Conservation (phyloP, 805 yeast species). For the Kluyveromyces lactis region DNA sequence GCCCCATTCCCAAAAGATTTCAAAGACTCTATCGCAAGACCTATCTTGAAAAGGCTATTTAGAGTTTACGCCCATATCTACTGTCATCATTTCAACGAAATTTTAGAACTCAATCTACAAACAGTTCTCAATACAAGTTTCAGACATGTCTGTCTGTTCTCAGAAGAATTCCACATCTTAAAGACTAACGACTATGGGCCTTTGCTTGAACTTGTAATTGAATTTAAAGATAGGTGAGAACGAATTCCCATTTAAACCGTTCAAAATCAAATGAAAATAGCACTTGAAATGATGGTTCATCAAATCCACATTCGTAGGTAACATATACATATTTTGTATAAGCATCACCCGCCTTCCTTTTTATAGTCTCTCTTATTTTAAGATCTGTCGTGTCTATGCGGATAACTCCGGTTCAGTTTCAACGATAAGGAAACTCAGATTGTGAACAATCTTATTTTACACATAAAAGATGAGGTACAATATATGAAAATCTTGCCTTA, state of each 20-base stretch:
- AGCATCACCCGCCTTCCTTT: no score
- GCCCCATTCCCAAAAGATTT: conserved; percentile 89
- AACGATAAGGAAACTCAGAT: no score
- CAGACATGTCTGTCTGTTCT: conserved; percentile 86
- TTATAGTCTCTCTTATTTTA: no score
- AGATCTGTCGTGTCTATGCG: no score
- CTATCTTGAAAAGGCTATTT: conserved; percentile 84
- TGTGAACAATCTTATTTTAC: no score
- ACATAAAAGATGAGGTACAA: no score
- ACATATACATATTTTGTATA: no score
- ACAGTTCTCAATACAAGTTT: conserved; percentile 89
- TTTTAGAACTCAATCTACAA: conserved; percentile 84
- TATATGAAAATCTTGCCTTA: no score
- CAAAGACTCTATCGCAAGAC: conserved; percentile 58
- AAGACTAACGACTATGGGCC: conserved; percentile 86
- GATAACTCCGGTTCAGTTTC: no score
- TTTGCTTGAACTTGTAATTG: conserved; percentile 66
- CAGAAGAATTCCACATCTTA: conserved; percentile 74
- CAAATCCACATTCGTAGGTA: no score
- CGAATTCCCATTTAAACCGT: background rate
- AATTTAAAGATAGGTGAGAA: conserved; percentile 27
- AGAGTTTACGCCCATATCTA: conserved; percentile 95
- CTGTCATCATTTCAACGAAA: conserved; percentile 96
- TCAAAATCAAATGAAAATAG: no score
- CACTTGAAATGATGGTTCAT: no score